Evolutionary conservation across 768 basidiomycete species (phyloP).

Genomic region (Tricholoma furcatifolium): DNA sequence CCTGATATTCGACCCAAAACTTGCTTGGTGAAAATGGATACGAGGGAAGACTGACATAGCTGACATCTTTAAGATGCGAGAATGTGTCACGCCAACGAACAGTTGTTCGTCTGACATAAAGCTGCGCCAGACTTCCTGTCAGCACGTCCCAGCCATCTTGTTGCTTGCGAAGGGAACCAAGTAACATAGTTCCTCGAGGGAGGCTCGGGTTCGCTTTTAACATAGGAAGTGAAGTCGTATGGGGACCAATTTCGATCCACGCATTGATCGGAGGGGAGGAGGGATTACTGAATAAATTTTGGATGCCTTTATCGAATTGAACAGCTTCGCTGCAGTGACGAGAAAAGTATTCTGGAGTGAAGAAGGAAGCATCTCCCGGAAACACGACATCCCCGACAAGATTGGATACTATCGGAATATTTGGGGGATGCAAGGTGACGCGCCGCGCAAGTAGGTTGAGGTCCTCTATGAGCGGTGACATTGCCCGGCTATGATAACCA

Average conservation of each 20-base stretch:
- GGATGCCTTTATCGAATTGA: slow-evolving; percentile 50
- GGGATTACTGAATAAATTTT: slow-evolving; percentile 31
- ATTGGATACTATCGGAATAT: slow-evolving; percentile 62
- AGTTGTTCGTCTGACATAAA: slow-evolving; percentile 41
- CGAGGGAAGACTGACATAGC: slow-evolving; percentile 53
- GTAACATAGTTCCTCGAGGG: slow-evolving; percentile 30
- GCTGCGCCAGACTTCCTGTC: slow-evolving; percentile 39
- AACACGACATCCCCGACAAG: slow-evolving; percentile 51
- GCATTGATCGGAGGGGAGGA: slow-evolving; percentile 31
- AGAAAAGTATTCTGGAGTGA: slow-evolving; percentile 52
- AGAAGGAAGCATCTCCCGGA: slow-evolving; percentile 49
- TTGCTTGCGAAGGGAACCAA: slow-evolving; percentile 51
- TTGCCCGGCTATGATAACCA: slow-evolving; percentile 66
- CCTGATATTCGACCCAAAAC: slow-evolving; percentile 56
- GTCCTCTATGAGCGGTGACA: slow-evolving; percentile 55
- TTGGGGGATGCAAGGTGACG: slow-evolving; percentile 43
- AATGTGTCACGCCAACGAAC: slow-evolving; percentile 61
- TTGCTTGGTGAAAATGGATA: slow-evolving; percentile 59
- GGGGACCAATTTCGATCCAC: slow-evolving; percentile 72
- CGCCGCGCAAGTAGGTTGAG: slow-evolving; percentile 38
- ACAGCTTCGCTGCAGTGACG: slow-evolving; percentile 61
- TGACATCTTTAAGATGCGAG: slow-evolving; percentile 36
- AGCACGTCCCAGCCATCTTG: slow-evolving; percentile 45
- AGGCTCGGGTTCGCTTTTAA: slow-evolving; percentile 40
- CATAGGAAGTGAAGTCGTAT: slow-evolving; percentile 56